These are phyloP conservation scores for Naumovozyma baii DNA, from an alignment of 805 yeast species.

Conservation along the genomic window DNA sequence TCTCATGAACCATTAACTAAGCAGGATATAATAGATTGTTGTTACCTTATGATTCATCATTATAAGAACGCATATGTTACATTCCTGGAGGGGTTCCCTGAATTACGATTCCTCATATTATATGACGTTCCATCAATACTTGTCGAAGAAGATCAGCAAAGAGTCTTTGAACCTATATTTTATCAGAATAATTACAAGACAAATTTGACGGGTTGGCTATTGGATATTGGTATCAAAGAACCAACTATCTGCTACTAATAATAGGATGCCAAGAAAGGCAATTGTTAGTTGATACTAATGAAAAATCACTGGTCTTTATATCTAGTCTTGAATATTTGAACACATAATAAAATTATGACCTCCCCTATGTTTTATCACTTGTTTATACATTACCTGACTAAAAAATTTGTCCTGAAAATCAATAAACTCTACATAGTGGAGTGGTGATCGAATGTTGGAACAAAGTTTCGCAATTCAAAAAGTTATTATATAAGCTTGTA, in stretches of 20 bases:
- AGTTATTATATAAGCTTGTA: no score
- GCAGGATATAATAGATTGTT: constrained; percentile 29
- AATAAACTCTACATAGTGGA: no score
- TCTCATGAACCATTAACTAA: constrained; percentile 26
- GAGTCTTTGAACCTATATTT: constrained; percentile 31
- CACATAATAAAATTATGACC: no score
- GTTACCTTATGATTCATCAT: constrained; percentile 33
- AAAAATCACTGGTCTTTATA: not conserved
- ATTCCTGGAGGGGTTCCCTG: constrained; percentile 28
- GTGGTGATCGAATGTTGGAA: no score
- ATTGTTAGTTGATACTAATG: constrained; percentile 7
- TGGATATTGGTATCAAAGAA: constrained; percentile 4
- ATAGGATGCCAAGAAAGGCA: constrained; percentile 16
- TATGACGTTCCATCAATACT: constrained; percentile 33
- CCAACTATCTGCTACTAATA: constrained; percentile 6
- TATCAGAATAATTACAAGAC: constrained; percentile 27
- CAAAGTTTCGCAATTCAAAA: no score
- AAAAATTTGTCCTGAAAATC: no score
- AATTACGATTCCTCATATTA: constrained; percentile 31
- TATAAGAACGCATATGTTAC: constrained; percentile 29
- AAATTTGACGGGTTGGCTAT: constrained; percentile 28
- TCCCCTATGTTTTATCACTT: no score
- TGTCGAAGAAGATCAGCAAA: constrained; percentile 19
- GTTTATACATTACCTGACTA: not conserved
- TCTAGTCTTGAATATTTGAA: no score